These are phyloP conservation scores for Clitopilus hobsonii DNA, from an alignment of 768 basidiomycete species.

Conservation along the genomic window DNA sequence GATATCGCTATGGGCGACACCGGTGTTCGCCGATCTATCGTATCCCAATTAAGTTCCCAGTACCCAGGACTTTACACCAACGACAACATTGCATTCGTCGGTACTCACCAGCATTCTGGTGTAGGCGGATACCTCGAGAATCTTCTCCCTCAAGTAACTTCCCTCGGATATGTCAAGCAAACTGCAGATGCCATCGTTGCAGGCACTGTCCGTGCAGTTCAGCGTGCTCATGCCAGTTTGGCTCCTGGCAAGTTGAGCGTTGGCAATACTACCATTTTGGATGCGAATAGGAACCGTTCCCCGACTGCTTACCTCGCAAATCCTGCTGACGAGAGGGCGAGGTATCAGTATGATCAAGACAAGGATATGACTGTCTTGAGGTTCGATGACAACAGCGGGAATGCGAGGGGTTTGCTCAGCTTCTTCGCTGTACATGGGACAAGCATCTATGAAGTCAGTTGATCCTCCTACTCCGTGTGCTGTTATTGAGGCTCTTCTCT, in stretches of 20 bases:
- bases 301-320: conserved; percentile 77
- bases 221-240: conserved; percentile 60
- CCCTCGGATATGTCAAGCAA: conserved; percentile 68
- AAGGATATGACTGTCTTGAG: conserved; percentile 66
- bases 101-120: conserved; percentile 74
- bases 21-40: conserved; percentile 66
- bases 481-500: conserved; percentile 3
- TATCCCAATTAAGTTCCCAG: conserved; percentile 46
- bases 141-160: conserved; percentile 71
- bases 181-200: conserved; percentile 68
- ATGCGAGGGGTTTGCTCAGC: conserved; percentile 61
- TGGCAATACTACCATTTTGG: conserved; percentile 65
- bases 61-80: conserved; percentile 64
- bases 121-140: conserved; percentile 80
- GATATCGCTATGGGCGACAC: conserved; percentile 84
- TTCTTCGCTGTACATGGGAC: conserved; percentile 82
- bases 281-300: conserved; percentile 70
- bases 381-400: conserved; percentile 56
- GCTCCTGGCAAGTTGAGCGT: conserved; percentile 53
- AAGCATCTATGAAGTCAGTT: conserved; percentile 63
- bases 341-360: conserved; percentile 69
- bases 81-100: conserved; percentile 70
- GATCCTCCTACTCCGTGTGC: background rate
- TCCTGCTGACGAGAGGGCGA: conserved; percentile 61
- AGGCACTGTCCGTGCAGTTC: conserved; percentile 66